Evolutionary conservation across 208 protist genomes (phyloP).

Genomic region (Crithidia thermophila): DNA sequence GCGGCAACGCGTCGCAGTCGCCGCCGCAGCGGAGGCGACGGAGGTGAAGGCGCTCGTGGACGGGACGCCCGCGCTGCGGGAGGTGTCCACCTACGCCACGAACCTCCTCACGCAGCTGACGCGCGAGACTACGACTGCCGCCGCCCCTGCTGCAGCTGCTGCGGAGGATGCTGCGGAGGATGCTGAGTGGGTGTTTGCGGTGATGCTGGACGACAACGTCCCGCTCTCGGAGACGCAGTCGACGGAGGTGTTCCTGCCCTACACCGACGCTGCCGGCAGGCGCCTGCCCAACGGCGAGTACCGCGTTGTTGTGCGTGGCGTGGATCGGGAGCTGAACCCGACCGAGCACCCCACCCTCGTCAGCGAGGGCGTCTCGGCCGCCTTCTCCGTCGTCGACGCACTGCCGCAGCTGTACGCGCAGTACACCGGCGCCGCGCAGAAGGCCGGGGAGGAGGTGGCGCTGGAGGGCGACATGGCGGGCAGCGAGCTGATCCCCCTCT

Average conservation of each 20-base stretch:
- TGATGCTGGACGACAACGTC: slow-evolving; percentile 82
- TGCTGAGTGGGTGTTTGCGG: slow-evolving; percentile 80
- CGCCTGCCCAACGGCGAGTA: slow-evolving; percentile 73
- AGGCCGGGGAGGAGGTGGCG: slow-evolving; percentile 2
- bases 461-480: slow-evolving; percentile 34
- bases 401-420: slow-evolving; percentile 69
- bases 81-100: slow-evolving; percentile 60
- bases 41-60: slow-evolving; percentile 38
- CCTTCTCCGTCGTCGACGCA: slow-evolving; percentile 73
- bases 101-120: slow-evolving; percentile 52
- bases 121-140: slow-evolving; percentile 11
- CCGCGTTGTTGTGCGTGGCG: slow-evolving; percentile 75
- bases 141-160: neutral
- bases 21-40: slow-evolving; percentile 24
- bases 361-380: slow-evolving; percentile 56
- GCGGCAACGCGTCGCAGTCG: slow-evolving; percentile 13
- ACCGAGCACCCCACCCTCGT: slow-evolving; percentile 41
- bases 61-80: slow-evolving; percentile 40
- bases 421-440: slow-evolving; percentile 38
- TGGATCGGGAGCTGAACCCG: slow-evolving; percentile 42
- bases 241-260: slow-evolving; percentile 73
- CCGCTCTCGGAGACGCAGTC: slow-evolving; percentile 51
- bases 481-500: slow-evolving; percentile 66
- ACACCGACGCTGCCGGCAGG: slow-evolving; percentile 41
- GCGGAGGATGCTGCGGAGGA: slow-evolving; percentile 8